Base-by-base conservation (phyloP, 1,139 yeast genomes). In the Taphrina populina region DNA sequence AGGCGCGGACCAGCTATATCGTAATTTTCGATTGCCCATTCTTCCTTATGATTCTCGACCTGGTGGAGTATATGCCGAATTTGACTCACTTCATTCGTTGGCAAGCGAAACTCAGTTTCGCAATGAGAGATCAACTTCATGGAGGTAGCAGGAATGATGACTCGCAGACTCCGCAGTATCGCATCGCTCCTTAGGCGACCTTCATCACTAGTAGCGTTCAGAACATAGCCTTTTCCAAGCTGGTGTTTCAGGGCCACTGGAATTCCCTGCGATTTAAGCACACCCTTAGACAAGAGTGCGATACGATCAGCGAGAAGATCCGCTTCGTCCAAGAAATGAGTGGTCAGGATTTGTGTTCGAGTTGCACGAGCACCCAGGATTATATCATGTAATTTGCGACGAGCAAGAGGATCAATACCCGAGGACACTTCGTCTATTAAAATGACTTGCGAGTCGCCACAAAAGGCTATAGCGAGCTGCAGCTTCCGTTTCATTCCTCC, bases 401-500 rank as follows among this genome's bases (percentile, higher is more conserved):
- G 63, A 41, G 71, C 67, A 4, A 70, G 59, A 1, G 73, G 73
- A 62, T 70, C 73, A 27, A 70, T 60, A 1, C 73, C 73, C 8
- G 73, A 70, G 7, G 72, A 68, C 3, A 69, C 73, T 52, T 70
- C 73, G 56, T 70, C 73, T 34, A 70, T 65, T 52, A 71, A 69
- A 58, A 73, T 70, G 2, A 70, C 65, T 45, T 67, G 64, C 35
- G 70, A 66, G 4, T 68, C 70, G 13, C 73, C 73, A 23, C 66
- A 66, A 62, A 70, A 66, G 67, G 69, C 69, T 32, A 70, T 63
- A 0, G 95, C 96, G 58, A 88, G 76, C 3, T 95, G 86, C 54
- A 88, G 75, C 73, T 95, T 82, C 1, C 96, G 92, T 72, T 87
- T 88, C 71, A 88, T 96, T 44, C 96, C 96, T 60, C 96, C 96